Conservation (phyloP, 495 filamentous ascomycete species). For the Tuber indicum region DNA sequence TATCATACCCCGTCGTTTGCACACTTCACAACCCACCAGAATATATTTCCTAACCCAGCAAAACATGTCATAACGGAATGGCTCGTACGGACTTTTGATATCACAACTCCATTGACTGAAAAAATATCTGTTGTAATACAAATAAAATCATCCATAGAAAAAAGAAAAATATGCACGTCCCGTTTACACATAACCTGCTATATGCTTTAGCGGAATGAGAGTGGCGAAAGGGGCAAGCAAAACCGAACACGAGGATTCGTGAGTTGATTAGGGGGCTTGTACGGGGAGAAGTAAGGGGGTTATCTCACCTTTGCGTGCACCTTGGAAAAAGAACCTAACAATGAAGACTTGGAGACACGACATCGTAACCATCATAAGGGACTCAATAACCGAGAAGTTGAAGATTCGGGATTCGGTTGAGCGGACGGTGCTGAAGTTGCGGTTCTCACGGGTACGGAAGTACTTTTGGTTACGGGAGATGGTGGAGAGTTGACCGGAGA, state of each 20-base stretch:
- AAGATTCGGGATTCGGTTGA: constrained; percentile 94
- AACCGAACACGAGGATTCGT: neutral
- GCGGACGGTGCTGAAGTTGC: constrained; percentile 95
- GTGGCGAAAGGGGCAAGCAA: constrained; percentile 28
- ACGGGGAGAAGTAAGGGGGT: constrained; percentile 15
- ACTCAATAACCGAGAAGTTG: constrained; percentile 94
- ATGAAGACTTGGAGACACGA: constrained; percentile 95
- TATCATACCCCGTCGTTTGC: neutral
- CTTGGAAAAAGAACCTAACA: constrained; percentile 98
- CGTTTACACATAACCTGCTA: constrained; percentile 42
- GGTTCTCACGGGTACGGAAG: constrained; percentile 97
- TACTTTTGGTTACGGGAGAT: constrained; percentile 98
- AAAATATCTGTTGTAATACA: constrained; percentile 41
- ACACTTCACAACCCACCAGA: neutral
- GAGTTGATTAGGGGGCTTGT: neutral
- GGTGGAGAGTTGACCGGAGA: constrained; percentile 89
- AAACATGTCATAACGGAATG: neutral
- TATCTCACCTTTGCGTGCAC: constrained; percentile 42
- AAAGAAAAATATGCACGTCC: constrained; percentile 37
- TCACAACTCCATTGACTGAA: constrained; percentile 42
- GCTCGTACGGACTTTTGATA: constrained; percentile 11
- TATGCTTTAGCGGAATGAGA: constrained; percentile 43
- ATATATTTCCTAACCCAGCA: neutral
- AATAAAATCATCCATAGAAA: constrained; percentile 39
- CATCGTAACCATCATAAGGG: constrained; percentile 89